These are phyloP conservation scores for Fimicolochytrium jonesii DNA, from an alignment of 192 early-diverging fungal genomes.

Conservation along the genomic window DNA sequence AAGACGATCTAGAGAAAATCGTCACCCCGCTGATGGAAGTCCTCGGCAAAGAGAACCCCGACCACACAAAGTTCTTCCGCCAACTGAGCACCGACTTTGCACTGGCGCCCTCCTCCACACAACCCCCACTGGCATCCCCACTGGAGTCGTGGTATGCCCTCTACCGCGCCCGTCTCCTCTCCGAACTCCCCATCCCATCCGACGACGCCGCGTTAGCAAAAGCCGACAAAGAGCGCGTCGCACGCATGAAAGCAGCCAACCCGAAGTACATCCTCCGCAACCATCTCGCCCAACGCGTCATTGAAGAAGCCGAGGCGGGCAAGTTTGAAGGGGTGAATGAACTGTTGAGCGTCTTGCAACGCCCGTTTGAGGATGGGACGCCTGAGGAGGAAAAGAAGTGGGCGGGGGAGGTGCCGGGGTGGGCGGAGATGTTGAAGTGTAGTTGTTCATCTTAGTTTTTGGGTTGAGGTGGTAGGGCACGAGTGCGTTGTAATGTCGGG, in stretches of 20 bases:
- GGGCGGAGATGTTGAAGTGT: slow-evolving; percentile 65
- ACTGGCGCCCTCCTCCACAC: slow-evolving; percentile 30
- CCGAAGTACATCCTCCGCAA: slow-evolving; percentile 72
- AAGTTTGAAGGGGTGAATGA: slow-evolving; percentile 13
- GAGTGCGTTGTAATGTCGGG: too few relatives aligned
- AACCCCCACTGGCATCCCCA: slow-evolving; percentile 59
- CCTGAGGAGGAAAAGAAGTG: slow-evolving; percentile 17
- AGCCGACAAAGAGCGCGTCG: slow-evolving; percentile 32
- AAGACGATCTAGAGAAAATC: slow-evolving; percentile 49
- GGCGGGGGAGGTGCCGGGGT: slow-evolving; percentile 49
- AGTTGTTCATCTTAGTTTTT: slow-evolving; percentile 66
- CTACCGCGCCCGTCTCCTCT: slow-evolving; percentile 57
- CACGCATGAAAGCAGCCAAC: slow-evolving; percentile 66
- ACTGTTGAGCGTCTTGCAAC: slow-evolving; percentile 27
- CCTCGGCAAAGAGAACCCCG: slow-evolving; percentile 56
- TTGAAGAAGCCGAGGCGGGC: slow-evolving; percentile 38
- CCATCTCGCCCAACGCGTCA: slow-evolving; percentile 45
- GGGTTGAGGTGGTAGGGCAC: too few relatives aligned
- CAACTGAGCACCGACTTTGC: slow-evolving; percentile 36
- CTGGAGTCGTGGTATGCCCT: slow-evolving; percentile 49
- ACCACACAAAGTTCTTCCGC: slow-evolving; percentile 76
- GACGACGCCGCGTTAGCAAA: neutral
- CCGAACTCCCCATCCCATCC: slow-evolving; percentile 25
- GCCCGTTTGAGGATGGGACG: slow-evolving; percentile 34
- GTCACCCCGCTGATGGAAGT: slow-evolving; percentile 68